Conservation (phyloP, 495 filamentous ascomycete species). For the Extremus antarcticus region DNA sequence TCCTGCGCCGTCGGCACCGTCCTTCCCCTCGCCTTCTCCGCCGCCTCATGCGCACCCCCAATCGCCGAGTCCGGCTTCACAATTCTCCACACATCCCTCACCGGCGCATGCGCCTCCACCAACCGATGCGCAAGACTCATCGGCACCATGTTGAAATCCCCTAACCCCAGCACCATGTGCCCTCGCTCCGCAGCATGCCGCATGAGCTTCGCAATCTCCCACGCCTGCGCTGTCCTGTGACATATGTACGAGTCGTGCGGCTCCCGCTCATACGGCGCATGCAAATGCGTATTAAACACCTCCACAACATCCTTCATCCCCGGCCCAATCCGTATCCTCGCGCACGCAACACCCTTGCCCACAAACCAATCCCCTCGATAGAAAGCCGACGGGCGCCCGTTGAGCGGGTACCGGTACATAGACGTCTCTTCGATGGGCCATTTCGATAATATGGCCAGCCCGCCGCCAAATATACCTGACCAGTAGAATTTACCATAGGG, state of each 20-base stretch:
- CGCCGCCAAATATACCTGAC: slow-evolving; percentile 78
- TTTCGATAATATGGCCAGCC: slow-evolving; percentile 81
- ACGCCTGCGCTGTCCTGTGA: slow-evolving; percentile 89
- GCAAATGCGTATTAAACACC: slow-evolving; percentile 91
- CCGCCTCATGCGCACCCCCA: slow-evolving; percentile 52
- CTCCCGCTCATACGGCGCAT: slow-evolving; percentile 77
- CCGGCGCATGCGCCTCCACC: slow-evolving; percentile 66
- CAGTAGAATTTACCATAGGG: slow-evolving; percentile 92
- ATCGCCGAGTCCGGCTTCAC: slow-evolving; percentile 71
- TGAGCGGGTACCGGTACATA: slow-evolving; percentile 81
- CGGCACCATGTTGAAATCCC: slow-evolving; percentile 94
- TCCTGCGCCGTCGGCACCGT: slow-evolving; percentile 58
- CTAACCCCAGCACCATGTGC: slow-evolving; percentile 71
- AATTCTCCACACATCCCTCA: slow-evolving; percentile 70
- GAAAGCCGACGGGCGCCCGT: slow-evolving; percentile 87
- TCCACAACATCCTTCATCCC: slow-evolving; percentile 60
- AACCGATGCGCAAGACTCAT: slow-evolving; percentile 76
- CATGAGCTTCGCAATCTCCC: slow-evolving; percentile 89
- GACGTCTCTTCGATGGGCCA: slow-evolving; percentile 93
- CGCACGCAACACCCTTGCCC: slow-evolving; percentile 86
- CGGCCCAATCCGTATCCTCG: slow-evolving; percentile 63
- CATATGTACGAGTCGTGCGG: slow-evolving; percentile 75
- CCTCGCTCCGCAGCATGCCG: slow-evolving; percentile 74
- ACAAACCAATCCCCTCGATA: slow-evolving; percentile 91
- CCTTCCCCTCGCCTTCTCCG: slow-evolving; percentile 46